A percentile compares a stretch with the other conserved stretches of the same genome.
phyloP scores from a whole-genome alignment of 176 grass and related monocot genomes.

The Poa pratensis region DNA sequence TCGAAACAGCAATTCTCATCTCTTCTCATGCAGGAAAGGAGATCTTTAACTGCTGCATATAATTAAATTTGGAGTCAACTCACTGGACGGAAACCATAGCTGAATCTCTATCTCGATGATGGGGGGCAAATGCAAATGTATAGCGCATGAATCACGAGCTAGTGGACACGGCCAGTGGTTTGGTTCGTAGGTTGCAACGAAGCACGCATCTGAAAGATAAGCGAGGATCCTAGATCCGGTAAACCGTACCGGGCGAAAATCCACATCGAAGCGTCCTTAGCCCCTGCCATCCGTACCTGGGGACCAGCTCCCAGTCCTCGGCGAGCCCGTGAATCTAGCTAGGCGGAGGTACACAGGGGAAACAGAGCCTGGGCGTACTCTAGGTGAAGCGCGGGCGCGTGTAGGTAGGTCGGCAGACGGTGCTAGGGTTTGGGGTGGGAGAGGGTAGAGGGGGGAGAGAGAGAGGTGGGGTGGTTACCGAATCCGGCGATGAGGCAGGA shows the following conservation, averaged over 20 bases:
- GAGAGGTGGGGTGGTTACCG: slow-evolving; percentile 35
- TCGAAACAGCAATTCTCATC: neutral
- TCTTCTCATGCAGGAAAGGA: neutral
- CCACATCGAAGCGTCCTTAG: neutral
- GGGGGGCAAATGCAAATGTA: neutral
- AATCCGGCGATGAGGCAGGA: slow-evolving; percentile 93
- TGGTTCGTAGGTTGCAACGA: neutral
- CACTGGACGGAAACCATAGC: neutral
- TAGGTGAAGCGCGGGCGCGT: neutral
- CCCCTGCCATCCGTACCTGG: neutral
- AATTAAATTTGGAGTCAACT: neutral
- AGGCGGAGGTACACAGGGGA: no score
- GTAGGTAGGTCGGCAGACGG: neutral
- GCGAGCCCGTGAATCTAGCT: fast-evolving
- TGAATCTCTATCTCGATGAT: neutral
- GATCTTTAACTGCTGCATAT: neutral
- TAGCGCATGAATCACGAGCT: neutral
- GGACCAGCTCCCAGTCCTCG: neutral
- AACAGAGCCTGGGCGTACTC: neutral
- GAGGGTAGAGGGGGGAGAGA: no score
- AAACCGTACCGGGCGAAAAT: neutral
- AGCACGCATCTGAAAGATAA: no score
- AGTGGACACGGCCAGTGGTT: neutral
- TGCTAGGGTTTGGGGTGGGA: slow-evolving; percentile 28
- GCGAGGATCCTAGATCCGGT: slow-evolving; percentile 32